These are phyloP conservation scores for Camellia sinensis DNA, from an alignment of 148 eudicot genomes.

Conservation along the genomic window DNA sequence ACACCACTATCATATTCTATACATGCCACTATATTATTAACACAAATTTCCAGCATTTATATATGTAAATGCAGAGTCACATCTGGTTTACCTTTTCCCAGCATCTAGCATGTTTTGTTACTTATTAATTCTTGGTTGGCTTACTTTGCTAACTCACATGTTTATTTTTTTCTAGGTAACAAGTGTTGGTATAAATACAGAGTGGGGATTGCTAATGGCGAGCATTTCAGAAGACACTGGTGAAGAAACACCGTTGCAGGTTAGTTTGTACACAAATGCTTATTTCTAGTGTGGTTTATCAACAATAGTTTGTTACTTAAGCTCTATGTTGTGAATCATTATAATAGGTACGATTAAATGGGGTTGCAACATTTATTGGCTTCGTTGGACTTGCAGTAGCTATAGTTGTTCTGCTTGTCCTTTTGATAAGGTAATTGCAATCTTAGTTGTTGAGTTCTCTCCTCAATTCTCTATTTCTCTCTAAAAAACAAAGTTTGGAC, in stretches of 20 bases:
- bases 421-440: constrained; percentile 54
- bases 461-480: neutral
- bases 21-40: too few relatives aligned
- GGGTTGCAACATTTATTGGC: constrained; percentile 91
- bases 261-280: constrained; percentile 14
- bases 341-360: constrained; percentile 83
- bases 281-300: neutral
- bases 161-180: constrained; percentile 57
- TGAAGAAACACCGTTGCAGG: constrained; percentile 99
- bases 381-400: constrained; percentile 80
- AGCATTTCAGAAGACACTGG: constrained; percentile 98
- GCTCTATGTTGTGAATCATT: neutral
- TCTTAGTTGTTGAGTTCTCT: neutral
- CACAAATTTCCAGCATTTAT: too few relatives aligned
- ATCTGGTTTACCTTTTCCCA: neutral
- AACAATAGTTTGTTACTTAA: constrained; percentile 3
- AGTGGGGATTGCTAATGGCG: constrained; percentile 99
- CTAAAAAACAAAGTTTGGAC: neutral
- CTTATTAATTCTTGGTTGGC: neutral
- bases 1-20: too few relatives aligned
- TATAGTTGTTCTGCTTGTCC: constrained; percentile 57
- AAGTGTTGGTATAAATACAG: constrained; percentile 90
- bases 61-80: neutral
- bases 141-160: neutral
- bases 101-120: neutral